Base-by-base conservation (phyloP, 1,284 basidiomycete species). In the Moesziomyces globuligerus region DNA sequence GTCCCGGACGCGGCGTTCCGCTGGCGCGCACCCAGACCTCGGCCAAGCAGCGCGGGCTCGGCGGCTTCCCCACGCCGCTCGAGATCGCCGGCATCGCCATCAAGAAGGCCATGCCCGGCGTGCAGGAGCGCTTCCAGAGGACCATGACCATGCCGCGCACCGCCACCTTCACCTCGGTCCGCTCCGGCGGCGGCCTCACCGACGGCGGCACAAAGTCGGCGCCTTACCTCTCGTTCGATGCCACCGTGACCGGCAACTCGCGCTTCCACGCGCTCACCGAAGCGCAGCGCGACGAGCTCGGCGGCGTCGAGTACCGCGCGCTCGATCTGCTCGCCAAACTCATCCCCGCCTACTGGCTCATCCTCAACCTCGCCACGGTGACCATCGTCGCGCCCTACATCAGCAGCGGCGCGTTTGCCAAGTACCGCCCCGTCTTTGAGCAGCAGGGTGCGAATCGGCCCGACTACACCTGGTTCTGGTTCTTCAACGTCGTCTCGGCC, bases 291-390 rank as follows among this genome's bases (percentile, higher is more conserved):
- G 91, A 95, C 66, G 93, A 97, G 83, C 85, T 98, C 6, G 94
- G 94, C 8, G 94, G 94, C 7, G 91, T 96, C 15, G 95, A 98
- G 82, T 98, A 93, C 78, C 87, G 93, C n/a, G 93, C 91, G 1
- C 84, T 96, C 53, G 90, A 89, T 59, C 86, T 90, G 4, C 83
- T 95, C 39, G 84, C 92, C 32, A 77, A 75, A 56, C 58, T 83
- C 20, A 61, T 80, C n/a, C 74, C 76, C 18, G 51, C 56, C 42
- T 79, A 78, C 20, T 58, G 57, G 62, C 40, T 77, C 20, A 20
- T 65, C 3, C 52, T 65, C 49, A 67, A 64, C 52, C 29, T 62
- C 3, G 53, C 65, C 45, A 54, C 65, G 49, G 70, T 65, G 42
- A 59, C 79, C 17, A 48, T 83, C 18, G 65, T 76, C 3, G 74